phyloP scores from a whole-genome alignment of 805 yeast species.

The Yarrowia sp. region DNA sequence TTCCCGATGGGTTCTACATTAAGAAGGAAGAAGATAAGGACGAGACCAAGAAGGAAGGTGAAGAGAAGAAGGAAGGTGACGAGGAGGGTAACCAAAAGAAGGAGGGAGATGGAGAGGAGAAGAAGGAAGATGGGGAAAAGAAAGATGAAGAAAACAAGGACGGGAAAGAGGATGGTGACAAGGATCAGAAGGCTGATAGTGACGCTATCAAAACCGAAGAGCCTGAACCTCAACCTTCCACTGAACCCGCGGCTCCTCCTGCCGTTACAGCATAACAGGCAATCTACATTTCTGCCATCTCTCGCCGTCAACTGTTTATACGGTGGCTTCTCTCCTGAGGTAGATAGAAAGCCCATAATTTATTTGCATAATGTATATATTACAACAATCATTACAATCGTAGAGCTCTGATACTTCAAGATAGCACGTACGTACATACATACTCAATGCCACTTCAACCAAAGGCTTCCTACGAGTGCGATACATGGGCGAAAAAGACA shows the following conservation, averaged over 20 bases:
- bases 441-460: too few relatives aligned
- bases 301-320: too few relatives aligned
- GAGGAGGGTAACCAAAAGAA: neutral
- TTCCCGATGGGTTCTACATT: slow-evolving; percentile 75
- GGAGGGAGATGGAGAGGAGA: neutral
- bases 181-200: too few relatives aligned
- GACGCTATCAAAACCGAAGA: slow-evolving; percentile 1
- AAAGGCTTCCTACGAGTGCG: too few relatives aligned
- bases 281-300: slow-evolving; percentile 1
- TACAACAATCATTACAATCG: too few relatives aligned
- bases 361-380: neutral
- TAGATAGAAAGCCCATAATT: neutral
- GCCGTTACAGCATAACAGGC: slow-evolving; percentile 9
- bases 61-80: neutral
- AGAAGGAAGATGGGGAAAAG: neutral
- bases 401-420: too few relatives aligned
- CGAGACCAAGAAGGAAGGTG: neutral
- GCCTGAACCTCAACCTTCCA: neutral
- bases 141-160: neutral
- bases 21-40: slow-evolving; percentile 42
- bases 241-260: neutral
- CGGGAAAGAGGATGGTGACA: neutral
- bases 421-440: too few relatives aligned
- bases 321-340: too few relatives aligned
- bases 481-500: too few relatives aligned